A percentile compares a stretch with the other conserved stretches of the same genome.
These are phyloP conservation scores for Solanum stenotomum DNA, from an alignment of 257 asterid genomes.

Conservation along the genomic window DNA sequence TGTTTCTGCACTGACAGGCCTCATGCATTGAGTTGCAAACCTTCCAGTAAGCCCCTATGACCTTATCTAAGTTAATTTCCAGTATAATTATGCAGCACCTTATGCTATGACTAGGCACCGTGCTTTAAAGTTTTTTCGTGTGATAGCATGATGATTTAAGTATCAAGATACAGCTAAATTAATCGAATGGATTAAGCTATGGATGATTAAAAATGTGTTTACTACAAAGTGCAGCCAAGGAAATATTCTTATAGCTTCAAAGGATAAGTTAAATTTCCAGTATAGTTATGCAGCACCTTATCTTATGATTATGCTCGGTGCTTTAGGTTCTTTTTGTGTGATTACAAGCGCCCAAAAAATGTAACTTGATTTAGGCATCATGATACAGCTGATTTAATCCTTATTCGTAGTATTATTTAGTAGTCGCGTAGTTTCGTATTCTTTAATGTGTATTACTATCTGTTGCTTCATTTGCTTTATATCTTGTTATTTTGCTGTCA, in stretches of 20 bases:
- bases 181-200: background rate
- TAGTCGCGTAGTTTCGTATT: too few species aligned
- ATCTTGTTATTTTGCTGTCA: background rate
- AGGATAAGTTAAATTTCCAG: background rate
- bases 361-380: background rate
- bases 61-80: background rate
- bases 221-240: background rate
- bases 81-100: background rate
- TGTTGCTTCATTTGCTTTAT: background rate
- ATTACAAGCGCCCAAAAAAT: background rate
- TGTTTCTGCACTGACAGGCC: conserved; percentile 59
- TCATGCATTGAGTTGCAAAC: conserved; percentile 34
- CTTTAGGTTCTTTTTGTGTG: background rate
- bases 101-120: background rate
- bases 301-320: background rate
- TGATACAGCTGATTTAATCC: background rate
- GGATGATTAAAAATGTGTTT: background rate
- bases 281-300: background rate
- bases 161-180: background rate
- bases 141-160: background rate
- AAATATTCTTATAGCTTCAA: background rate
- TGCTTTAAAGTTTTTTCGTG: background rate
- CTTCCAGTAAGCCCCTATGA: conserved; percentile 23
- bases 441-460: background rate
- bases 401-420: background rate